phyloP scores from a whole-genome alignment of 2,329 filamentous ascomycete species.

The Penicillium vulpinum region DNA sequence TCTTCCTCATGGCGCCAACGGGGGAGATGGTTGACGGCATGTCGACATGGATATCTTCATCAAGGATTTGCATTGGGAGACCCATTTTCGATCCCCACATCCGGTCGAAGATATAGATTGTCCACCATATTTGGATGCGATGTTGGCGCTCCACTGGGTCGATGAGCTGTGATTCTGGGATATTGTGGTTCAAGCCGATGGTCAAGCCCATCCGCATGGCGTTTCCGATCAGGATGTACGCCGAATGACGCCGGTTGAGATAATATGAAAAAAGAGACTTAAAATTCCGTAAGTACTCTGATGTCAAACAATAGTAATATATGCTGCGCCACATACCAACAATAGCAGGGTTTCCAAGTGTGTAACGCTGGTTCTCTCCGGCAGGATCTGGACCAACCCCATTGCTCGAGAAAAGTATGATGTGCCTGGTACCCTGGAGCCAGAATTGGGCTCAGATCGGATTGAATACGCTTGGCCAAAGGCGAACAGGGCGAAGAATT shows the following conservation, averaged over 20 bases:
- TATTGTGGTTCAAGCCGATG: conserved; percentile 47
- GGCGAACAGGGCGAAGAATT: conserved; percentile 49
- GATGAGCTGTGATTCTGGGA: conserved; percentile 39
- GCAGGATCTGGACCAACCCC: conserved; percentile 43
- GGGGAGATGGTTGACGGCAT: conserved; percentile 36
- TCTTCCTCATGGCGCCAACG: conserved; percentile 36
- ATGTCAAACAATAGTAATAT: background rate
- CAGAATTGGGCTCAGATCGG: conserved; percentile 34
- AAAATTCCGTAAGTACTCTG: background rate
- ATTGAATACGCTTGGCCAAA: conserved; percentile 50
- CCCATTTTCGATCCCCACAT: conserved; percentile 54
- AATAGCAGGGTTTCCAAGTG: conserved; percentile 48
- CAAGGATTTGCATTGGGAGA: conserved; percentile 50
- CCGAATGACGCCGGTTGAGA: conserved; percentile 38
- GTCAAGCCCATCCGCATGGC: conserved; percentile 46
- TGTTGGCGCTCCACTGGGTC: conserved; percentile 43
- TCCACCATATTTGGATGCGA: conserved; percentile 42
- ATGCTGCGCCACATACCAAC: conserved; percentile 30
- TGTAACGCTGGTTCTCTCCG: conserved; percentile 47
- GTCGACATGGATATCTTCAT: conserved; percentile 49
- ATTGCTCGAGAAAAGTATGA: conserved; percentile 47
- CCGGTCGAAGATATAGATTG: conserved; percentile 43
- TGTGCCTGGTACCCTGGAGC: conserved; percentile 45
- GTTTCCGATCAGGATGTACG: conserved; percentile 37
- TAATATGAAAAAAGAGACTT: conserved; percentile 41